Evolutionary conservation across 805 yeast species (phyloP), one percentile per base, ranked within the genome.

Genomic region (Lachancea sp.): DNA sequence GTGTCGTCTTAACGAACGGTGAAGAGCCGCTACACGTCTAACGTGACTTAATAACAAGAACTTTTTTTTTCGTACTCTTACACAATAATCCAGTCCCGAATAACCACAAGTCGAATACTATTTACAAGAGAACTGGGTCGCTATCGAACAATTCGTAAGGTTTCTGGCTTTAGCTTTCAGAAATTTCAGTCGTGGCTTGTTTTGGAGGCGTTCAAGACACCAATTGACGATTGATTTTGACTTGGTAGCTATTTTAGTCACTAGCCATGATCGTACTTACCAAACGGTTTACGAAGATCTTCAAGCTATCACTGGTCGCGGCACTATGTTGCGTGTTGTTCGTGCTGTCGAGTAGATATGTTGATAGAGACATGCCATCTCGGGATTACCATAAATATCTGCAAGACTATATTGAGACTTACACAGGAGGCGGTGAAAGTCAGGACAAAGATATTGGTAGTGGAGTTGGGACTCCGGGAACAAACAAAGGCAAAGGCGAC

Each of bases 211-310:
- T 28, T 13, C 6, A 13, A 29, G n/a, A 15, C 21, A 34, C 15
- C 20, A 20, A 28, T 36, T 28, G 39, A 15, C 19, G 11, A 24
- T 25, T 22, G 25, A 34, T 20, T 15, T 20, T 11, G 26, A 19
- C 7, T 28, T 16, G n/a, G 6, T n/a, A 8, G 28, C 38, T 8
- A 18, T n/a, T 8, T 16, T 19, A 19, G 21, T 24, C 8, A 26
- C 15, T 13, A 20, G 26, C 39, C 16, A 49, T 49, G 50, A 34
- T 45, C 15, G 19, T 43, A 18, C 38, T 49, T 11, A 47, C 53
- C 15, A 47, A 42, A 38, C 47, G 53, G 32, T 49, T 45, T 34
- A 43, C 45, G 25, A 49, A 49, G 37, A 47, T 46, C 15, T 31
- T 49, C 37, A 51, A 47, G 44, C 34, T 52, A 29, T 30, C 52